phyloP scores from a whole-genome alignment of 371 early-diverging fungal species.

The Chytridiales sp. region DNA sequence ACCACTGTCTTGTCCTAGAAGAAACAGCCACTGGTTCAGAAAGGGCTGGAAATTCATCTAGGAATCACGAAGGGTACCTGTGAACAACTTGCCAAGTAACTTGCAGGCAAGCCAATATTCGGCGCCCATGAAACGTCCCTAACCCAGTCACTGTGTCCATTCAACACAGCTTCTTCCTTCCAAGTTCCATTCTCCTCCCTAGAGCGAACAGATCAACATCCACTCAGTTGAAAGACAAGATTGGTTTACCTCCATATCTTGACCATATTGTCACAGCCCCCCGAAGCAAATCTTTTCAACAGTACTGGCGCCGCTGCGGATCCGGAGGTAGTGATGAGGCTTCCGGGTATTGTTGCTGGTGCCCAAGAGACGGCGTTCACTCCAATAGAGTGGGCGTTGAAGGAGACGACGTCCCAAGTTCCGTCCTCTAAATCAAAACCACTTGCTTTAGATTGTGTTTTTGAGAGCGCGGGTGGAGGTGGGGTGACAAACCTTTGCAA shows the following conservation, averaged over 20 bases:
- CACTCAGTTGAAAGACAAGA: slow-evolving; percentile 17
- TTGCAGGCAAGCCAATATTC: slow-evolving; percentile 85
- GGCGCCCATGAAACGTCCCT: slow-evolving; percentile 97
- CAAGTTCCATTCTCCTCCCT: slow-evolving; percentile 66
- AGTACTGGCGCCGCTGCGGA: slow-evolving; percentile 31
- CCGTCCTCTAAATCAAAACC: slow-evolving; percentile 64
- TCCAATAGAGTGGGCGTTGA: slow-evolving; percentile 91
- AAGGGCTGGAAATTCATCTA: not conserved
- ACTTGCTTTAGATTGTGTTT: slow-evolving; percentile 3
- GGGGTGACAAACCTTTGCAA: slow-evolving; percentile 66
- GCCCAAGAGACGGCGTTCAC: slow-evolving; percentile 95
- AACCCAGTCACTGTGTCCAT: slow-evolving; percentile 98
- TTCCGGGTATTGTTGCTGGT: slow-evolving; percentile 82
- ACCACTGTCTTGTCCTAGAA: slow-evolving; percentile 85
- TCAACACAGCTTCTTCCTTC: slow-evolving; percentile 74
- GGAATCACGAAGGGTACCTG: slow-evolving; percentile 54
- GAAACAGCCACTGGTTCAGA: slow-evolving; percentile 7
- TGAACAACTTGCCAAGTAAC: slow-evolving; percentile 89
- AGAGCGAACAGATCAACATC: not conserved
- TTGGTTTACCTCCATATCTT: slow-evolving; percentile 90
- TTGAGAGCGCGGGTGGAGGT: not conserved
- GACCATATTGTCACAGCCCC: slow-evolving; percentile 93
- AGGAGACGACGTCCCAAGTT: slow-evolving; percentile 64
- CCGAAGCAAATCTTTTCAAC: slow-evolving; percentile 81
- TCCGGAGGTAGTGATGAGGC: slow-evolving; percentile 70